Evolutionary conservation across 139 green algal genomes (phyloP), one percentile per base, ranked within the genome.

Genomic region (Nannochloris sp.): DNA sequence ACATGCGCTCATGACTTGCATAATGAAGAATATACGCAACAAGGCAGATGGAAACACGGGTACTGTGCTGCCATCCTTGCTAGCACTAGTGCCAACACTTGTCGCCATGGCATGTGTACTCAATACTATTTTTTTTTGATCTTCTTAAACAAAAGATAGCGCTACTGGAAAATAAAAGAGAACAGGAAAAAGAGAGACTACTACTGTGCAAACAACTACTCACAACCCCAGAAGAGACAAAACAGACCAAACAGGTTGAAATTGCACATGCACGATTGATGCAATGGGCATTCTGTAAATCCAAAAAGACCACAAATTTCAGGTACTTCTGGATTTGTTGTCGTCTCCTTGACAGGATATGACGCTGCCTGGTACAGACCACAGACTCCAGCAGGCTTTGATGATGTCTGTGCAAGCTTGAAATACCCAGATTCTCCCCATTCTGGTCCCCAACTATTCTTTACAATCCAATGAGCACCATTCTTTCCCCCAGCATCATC

Each of bases 381-480:
- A 70, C 81, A 90, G 14, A 70, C 55, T 44, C 86, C 83, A 14
- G 57, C 43, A 6, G 54, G 46, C 34, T 64, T 53, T 27, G 27
- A 61, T 18, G 62, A 57, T 21, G 68, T 48, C 14, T 55, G 44
- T 48, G 46, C 66, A 73, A 95, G 74, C 31, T 72, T 70, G 71
- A 96, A 92, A 83, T 80, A 94, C 29, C 89, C 89, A 61, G 80
- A 54, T 29, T 80, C 69, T 11, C 25, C 44, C 27, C 25, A 60
- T 24, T 56, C 40, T 2, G 2, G 71, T 23, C 91, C 85, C 91
- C 91, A 97, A 31, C 69, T 83, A 85, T 98, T 98, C 81, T 97
- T 97, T 3, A 97, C 75, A 19, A 92, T 84, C 83, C 81, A 90
- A 76, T 67, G 44, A 21, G 74, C 14, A 14, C 50, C 29, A 29